These are phyloP conservation scores for Lagenidium giganteum DNA, from an alignment of 352 stramenopile species.

Conservation along the genomic window DNA sequence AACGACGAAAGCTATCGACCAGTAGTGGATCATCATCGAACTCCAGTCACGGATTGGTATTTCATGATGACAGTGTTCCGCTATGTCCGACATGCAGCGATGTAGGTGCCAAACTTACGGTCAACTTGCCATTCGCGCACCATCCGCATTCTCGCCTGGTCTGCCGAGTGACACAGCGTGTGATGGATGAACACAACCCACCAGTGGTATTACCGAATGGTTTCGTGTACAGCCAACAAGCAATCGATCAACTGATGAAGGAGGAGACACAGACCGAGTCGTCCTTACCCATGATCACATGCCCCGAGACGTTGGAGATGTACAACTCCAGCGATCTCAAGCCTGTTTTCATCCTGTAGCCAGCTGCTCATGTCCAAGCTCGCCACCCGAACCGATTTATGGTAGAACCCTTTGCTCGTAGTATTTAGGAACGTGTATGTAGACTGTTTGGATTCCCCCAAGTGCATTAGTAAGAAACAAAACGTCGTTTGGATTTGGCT, in stretches of 20 bases:
- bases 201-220: slow-evolving; percentile 77
- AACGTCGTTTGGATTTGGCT: no score
- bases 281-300: slow-evolving; percentile 46
- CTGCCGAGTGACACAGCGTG: slow-evolving; percentile 66
- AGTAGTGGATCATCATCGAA: no score
- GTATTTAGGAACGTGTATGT: no score
- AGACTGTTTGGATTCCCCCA: no score
- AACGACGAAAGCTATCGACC: no score
- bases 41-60: no score
- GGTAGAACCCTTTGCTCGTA: no score
- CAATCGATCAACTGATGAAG: slow-evolving; percentile 52
- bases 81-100: slow-evolving; percentile 77
- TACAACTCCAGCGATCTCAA: slow-evolving; percentile 59
- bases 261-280: slow-evolving; percentile 9
- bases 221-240: slow-evolving; percentile 76
- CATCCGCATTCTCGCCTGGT: slow-evolving; percentile 82
- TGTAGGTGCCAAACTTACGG: slow-evolving; percentile 53
- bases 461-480: no score
- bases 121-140: slow-evolving; percentile 60
- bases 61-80: slow-evolving; percentile 20
- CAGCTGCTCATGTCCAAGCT: not conserved
- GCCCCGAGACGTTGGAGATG: slow-evolving; percentile 63
- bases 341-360: slow-evolving; percentile 75
- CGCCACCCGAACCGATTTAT: no score
- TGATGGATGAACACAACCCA: slow-evolving; percentile 86